Percentiles rank a stretch among this genome's conserved stretches.
These are phyloP conservation scores for Mucor piriformis DNA, from an alignment of 371 early-diverging fungal species.

Conservation along the genomic window DNA sequence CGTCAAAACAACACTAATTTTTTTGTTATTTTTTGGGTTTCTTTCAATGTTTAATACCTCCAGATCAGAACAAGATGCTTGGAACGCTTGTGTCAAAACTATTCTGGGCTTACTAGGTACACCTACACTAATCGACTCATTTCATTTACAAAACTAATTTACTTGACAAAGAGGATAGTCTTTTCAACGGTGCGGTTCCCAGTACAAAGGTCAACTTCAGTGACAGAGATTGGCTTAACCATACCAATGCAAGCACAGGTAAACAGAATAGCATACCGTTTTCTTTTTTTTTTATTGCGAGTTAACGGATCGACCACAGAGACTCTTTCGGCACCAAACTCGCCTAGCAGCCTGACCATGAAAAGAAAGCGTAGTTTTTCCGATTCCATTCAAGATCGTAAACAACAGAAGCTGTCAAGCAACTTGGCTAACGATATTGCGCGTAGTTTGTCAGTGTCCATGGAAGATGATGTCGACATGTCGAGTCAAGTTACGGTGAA, in stretches of 20 bases:
- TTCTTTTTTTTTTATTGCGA: background rate
- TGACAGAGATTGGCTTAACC: constrained; percentile 1
- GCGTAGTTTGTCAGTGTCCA: constrained; percentile 38
- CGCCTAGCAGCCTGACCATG: constrained; percentile 15
- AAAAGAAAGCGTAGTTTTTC: constrained; percentile 50
- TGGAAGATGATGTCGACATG: constrained; percentile 20
- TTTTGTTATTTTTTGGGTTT: background rate
- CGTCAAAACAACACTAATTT: background rate
- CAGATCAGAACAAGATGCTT: constrained; percentile 36
- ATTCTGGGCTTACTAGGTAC: constrained; percentile 46
- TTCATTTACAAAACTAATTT: constrained; percentile 17
- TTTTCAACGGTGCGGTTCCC: constrained; percentile 21
- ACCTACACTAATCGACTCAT: constrained; percentile 7
- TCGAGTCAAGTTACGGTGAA: background rate
- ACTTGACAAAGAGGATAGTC: constrained; percentile 34
- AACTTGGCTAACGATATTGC: constrained; percentile 51
- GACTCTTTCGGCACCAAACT: constrained; percentile 5
- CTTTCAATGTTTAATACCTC: constrained; percentile 23
- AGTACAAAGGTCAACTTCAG: constrained; percentile 7
- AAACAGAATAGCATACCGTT: constrained; percentile 6
- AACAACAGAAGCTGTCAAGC: constrained; percentile 43
- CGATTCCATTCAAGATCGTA: constrained; percentile 40
- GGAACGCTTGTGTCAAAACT: constrained; percentile 40
- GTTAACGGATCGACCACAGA: background rate
- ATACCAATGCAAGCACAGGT: constrained; percentile 14